Base-by-base conservation (phyloP, 768 basidiomycete species). In the Lactarius tabidus region DNA sequence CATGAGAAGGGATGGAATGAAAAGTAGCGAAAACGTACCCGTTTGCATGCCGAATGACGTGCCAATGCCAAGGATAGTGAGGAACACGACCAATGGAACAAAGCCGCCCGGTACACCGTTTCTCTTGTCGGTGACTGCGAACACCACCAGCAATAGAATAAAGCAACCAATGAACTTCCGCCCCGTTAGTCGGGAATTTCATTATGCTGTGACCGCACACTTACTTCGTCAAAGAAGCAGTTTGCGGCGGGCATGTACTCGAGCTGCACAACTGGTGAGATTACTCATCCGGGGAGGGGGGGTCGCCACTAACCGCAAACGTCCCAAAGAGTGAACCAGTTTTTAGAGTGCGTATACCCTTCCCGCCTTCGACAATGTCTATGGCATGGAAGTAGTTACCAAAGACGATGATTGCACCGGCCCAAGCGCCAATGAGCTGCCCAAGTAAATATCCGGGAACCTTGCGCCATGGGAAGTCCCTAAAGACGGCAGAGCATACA, bases 381-480 rank as follows among this genome's bases (percentile, higher is more conserved):
- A 91, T 85, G 20, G 86, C 87, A 73, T 85, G 84, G 70, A 82
- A 81, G 71, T 88, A 90, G 69, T 86, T 85, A 7, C 78, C 87
- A 67, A 88, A 89, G 36, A 84, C 74, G 48, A 85, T 71, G 1
- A 80, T 81, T 17, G 82, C 82, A 20, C 86, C 89, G 53, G 81
- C 78, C 38, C 87, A 69, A 6, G 76, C 87, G 26, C 88, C 89
- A 57, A 89, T 72, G 23, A 87, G 63, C 72, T 90, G 89, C 0
- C 86, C 82, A 57, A 84, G 71, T 54, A 89, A 82, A 72, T 85
- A 91, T 26, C 70, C 80, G 0, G 91, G 91, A 0, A 91, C 91
- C 72, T 93, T 93, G 69, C 80, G 81, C 87, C 89, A 89, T 0
- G 91, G 89, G 75, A 93, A 92, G 54, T 80, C 81, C 67, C 91